phyloP scores from a whole-genome alignment of 345 rosid species.

The Angophora floribunda region DNA sequence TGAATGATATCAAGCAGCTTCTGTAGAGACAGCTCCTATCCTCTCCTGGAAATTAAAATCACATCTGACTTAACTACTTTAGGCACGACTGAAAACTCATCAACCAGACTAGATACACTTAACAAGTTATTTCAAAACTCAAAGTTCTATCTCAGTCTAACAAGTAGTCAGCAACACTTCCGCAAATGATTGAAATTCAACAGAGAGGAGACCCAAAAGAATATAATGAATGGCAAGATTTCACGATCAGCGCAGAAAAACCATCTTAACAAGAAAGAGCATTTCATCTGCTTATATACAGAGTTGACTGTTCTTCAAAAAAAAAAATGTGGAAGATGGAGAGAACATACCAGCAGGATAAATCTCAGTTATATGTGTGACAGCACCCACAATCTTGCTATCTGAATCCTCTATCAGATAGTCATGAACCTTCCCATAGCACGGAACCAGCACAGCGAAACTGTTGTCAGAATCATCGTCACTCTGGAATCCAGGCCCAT shows the following conservation, averaged over 20 bases:
- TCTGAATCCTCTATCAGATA: slow-evolving; percentile 13
- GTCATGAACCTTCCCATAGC: slow-evolving; percentile 38
- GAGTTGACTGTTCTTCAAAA: not conserved
- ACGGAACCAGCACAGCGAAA: slow-evolving; percentile 68
- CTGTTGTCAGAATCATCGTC: slow-evolving; percentile 53
- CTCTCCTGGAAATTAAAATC: not conserved
- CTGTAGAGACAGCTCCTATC: not conserved
- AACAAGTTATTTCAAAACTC: not conserved
- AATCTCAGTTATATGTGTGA: slow-evolving; percentile 26
- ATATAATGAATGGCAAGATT: not conserved
- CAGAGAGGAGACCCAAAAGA: not conserved
- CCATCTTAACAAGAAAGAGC: not conserved
- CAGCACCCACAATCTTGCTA: slow-evolving; percentile 24
- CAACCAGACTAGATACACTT: not conserved
- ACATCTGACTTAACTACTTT: not conserved
- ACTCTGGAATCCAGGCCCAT: slow-evolving; percentile 52
- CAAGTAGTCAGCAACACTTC: not conserved
- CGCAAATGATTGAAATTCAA: not conserved
- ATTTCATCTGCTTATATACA: not conserved
- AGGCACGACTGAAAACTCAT: not conserved
- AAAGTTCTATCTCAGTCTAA: not conserved
- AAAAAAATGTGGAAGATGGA: not conserved
- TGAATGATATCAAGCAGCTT: not conserved
- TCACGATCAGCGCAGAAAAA: not conserved
- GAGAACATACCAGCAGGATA: slow-evolving; percentile 33